A percentile compares a stretch with the other conserved stretches of the same genome.
phyloP scores from a whole-genome alignment of 164 flowering plant species.

The Chimonanthus praecox region DNA sequence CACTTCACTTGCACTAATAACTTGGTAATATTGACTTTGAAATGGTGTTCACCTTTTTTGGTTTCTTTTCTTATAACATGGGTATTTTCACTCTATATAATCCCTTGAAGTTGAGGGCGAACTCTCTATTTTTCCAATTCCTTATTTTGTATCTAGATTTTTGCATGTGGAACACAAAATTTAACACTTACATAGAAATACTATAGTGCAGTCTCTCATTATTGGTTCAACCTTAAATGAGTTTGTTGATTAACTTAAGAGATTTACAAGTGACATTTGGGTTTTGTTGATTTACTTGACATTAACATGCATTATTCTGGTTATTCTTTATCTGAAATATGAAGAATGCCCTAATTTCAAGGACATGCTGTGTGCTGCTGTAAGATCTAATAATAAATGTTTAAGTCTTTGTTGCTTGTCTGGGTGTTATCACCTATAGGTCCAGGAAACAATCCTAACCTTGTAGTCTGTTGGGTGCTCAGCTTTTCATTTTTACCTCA shows the following conservation, averaged over 20 bases:
- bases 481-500: background rate
- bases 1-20: background rate
- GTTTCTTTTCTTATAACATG: background rate
- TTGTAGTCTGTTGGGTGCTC: background rate
- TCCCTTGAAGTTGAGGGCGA: background rate
- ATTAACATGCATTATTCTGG: background rate
- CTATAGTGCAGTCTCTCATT: background rate
- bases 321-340: background rate
- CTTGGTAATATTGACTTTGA: background rate
- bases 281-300: no score
- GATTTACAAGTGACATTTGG: background rate
- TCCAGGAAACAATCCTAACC: conserved; percentile 3
- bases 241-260: background rate
- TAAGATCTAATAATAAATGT: background rate
- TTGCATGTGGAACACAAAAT: background rate
- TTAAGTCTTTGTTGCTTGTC: background rate
- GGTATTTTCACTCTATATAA: no score
- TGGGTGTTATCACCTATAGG: background rate
- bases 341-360: background rate
- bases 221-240: background rate
- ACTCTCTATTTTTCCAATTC: background rate
- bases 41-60: background rate
- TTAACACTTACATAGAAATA: no score
- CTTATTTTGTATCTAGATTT: background rate
- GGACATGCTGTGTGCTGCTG: background rate